Conservation (phyloP, 2,329 filamentous ascomycete species). For the Venturiaceae sp. region DNA sequence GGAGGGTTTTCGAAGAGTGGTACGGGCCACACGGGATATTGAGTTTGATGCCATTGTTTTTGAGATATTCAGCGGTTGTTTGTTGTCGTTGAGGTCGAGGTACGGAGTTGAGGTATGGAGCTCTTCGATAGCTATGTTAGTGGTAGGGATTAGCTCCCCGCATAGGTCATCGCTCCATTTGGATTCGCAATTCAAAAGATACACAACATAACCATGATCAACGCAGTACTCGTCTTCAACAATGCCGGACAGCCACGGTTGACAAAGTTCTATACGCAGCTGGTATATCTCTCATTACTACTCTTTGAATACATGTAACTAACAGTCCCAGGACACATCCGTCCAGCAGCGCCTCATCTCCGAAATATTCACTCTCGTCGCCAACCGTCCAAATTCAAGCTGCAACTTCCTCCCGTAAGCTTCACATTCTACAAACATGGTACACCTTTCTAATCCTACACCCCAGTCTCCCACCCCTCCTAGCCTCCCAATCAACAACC, state of each 20-base stretch:
- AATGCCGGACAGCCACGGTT: slow-evolving; percentile 93
- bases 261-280: slow-evolving; percentile 97
- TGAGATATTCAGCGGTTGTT: neutral
- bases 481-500: slow-evolving; percentile 35
- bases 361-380: slow-evolving; percentile 93
- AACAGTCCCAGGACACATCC: slow-evolving; percentile 68
- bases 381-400: slow-evolving; percentile 79
- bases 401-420: slow-evolving; percentile 86
- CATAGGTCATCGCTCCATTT: no score
- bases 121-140: neutral
- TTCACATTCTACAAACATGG: slow-evolving; percentile 10
- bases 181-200: no score
- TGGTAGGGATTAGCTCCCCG: neutral
- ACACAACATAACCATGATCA: slow-evolving; percentile 96
- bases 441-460: slow-evolving; percentile 22
- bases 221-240: slow-evolving; percentile 97
- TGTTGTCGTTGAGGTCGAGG: neutral
- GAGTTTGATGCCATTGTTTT: slow-evolving; percentile 5
- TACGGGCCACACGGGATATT: neutral
- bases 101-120: no score
- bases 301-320: neutral
- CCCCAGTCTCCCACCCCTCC: slow-evolving; percentile 56
- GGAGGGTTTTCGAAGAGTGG: slow-evolving; percentile 1
- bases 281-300: slow-evolving; percentile 49
- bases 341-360: slow-evolving; percentile 95